phyloP scores from a whole-genome alignment of 345 rosid species.

The Linum usitatissimum region DNA sequence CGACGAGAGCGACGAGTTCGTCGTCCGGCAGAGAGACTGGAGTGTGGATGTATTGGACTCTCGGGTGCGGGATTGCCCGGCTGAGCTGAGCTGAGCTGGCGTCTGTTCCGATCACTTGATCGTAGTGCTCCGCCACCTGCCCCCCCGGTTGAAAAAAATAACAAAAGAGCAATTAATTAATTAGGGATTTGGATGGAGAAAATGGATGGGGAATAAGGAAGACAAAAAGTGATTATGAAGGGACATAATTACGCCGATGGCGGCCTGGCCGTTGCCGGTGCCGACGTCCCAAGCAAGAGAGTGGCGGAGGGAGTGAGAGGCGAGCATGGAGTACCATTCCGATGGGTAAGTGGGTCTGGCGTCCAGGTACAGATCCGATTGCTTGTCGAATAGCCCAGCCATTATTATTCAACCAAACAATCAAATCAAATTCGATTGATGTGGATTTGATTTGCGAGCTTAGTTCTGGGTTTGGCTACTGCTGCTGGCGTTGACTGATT shows the following conservation, averaged over 20 bases:
- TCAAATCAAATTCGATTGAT: too few species aligned
- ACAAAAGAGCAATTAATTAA: neutral
- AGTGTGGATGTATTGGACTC: conserved; percentile 39
- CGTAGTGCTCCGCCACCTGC: conserved; percentile 54
- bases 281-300: conserved; percentile 59
- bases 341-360: conserved; percentile 50
- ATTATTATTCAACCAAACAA: conserved; percentile 12
- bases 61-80: conserved; percentile 31
- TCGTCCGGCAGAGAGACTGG: conserved; percentile 40
- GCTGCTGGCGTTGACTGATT: too few species aligned
- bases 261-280: conserved; percentile 68
- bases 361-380: conserved; percentile 46
- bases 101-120: conserved; percentile 48
- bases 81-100: conserved; percentile 45
- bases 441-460: too few species aligned
- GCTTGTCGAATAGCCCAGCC: conserved; percentile 59
- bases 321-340: conserved; percentile 50
- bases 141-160: too few species aligned
- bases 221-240: neutral
- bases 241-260: conserved; percentile 32
- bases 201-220: neutral
- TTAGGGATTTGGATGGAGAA: neutral
- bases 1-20: conserved; percentile 29
- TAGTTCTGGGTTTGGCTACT: too few species aligned
- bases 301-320: conserved; percentile 34